A percentile compares a stretch with the other conserved stretches of the same genome.
These are phyloP conservation scores for Rhododendron henanense DNA, from an alignment of 148 eudicot genomes.

Conservation along the genomic window DNA sequence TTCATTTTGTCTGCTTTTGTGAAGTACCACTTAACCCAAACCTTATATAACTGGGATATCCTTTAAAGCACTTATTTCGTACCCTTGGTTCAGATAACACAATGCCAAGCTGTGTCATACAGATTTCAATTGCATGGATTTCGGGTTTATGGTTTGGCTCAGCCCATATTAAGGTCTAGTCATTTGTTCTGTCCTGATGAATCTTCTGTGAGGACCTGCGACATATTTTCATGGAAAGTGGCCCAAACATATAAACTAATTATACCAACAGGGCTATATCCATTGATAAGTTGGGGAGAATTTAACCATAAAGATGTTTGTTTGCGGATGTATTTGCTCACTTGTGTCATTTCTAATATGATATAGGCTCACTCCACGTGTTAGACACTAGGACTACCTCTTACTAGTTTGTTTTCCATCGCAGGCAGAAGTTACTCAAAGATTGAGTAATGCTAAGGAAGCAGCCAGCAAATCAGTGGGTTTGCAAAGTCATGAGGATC, in stretches of 20 bases:
- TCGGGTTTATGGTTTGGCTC: constrained; percentile 1
- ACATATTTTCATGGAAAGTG: not conserved
- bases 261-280: not conserved
- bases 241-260: not conserved
- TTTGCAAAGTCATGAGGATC: constrained; percentile 80
- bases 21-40: not conserved
- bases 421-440: constrained; percentile 81
- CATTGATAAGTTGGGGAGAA: not conserved
- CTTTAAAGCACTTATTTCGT: not conserved
- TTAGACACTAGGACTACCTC: not conserved
- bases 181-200: not conserved
- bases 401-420: constrained; percentile 5
- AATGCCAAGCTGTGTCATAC: not conserved
- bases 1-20: not conserved
- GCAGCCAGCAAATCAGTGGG: constrained; percentile 47
- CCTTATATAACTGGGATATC: not conserved
- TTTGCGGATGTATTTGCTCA: not conserved
- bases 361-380: not conserved
- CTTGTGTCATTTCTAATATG: not conserved
- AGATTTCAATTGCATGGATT: not conserved
- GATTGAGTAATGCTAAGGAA: constrained; percentile 71
- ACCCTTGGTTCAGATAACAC: not conserved
- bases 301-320: not conserved
- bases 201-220: not conserved
- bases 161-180: not conserved